These are phyloP conservation scores for Boletus tomentosulus DNA, from an alignment of 768 basidiomycete species.

Conservation along the genomic window DNA sequence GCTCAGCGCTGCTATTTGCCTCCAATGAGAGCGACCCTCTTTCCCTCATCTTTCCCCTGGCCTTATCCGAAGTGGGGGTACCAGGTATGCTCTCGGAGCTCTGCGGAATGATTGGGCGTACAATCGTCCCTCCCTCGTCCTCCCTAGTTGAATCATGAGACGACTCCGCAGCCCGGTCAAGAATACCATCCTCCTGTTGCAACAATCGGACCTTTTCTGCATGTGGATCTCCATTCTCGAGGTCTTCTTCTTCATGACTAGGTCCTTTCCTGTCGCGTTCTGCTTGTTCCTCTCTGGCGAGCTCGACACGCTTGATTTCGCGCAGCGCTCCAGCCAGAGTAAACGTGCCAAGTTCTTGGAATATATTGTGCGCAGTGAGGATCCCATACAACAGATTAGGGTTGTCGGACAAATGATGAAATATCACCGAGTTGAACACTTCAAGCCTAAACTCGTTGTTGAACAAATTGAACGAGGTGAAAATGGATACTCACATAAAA, in stretches of 20 bases:
- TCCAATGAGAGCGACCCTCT: slow-evolving; percentile 54
- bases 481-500: slow-evolving; percentile 60
- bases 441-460: slow-evolving; percentile 59
- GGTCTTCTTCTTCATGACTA: slow-evolving; percentile 17
- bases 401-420: slow-evolving; percentile 76
- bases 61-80: slow-evolving; percentile 71
- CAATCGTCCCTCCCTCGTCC: slow-evolving; percentile 15
- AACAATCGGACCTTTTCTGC: slow-evolving; percentile 69
- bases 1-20: slow-evolving; percentile 53
- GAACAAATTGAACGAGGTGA: not conserved
- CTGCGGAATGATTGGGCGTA: slow-evolving; percentile 42
- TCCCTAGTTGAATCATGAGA: slow-evolving; percentile 8
- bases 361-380: slow-evolving; percentile 75
- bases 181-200: slow-evolving; percentile 43
- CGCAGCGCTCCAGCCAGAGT: slow-evolving; percentile 81
- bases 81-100: slow-evolving; percentile 35
- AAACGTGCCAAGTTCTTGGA: slow-evolving; percentile 90
- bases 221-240: slow-evolving; percentile 24
- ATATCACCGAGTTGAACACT: slow-evolving; percentile 81
- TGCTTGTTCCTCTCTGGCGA: slow-evolving; percentile 66
- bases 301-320: slow-evolving; percentile 73
- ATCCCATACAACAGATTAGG: slow-evolving; percentile 86
- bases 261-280: slow-evolving; percentile 23
- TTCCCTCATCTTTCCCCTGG: slow-evolving; percentile 85
- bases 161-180: slow-evolving; percentile 23